phyloP scores from a whole-genome alignment of 192 early-diverging fungal genomes.

The Gonapodya prolifera region DNA sequence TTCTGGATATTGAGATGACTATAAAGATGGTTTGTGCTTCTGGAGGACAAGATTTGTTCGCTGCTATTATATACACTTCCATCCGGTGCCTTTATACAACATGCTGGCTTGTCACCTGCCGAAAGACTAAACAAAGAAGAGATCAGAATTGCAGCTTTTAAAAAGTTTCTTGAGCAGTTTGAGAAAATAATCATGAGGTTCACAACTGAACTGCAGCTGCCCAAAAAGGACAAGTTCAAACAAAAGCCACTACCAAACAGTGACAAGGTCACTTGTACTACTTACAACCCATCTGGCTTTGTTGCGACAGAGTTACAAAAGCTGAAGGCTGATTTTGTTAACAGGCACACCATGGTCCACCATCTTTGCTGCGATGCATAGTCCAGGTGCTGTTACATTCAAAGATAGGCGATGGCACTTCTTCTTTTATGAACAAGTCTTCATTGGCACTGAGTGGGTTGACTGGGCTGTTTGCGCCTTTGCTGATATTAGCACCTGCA shows the following conservation, averaged over 20 bases:
- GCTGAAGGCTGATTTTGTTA: background rate
- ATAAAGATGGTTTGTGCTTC: conserved; percentile 65
- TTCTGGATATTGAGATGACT: conserved; percentile 69
- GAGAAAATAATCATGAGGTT: conserved; percentile 42
- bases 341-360: background rate
- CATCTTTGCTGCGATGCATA: background rate
- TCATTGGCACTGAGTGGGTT: background rate
- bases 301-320: conserved; percentile 22
- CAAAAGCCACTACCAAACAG: conserved; percentile 7
- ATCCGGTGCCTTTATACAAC: conserved; percentile 1
- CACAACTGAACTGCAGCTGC: background rate
- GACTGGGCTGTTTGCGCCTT: conserved; percentile 5
- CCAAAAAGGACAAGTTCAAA: background rate
- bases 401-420: background rate
- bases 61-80: conserved; percentile 64
- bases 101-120: conserved; percentile 29
- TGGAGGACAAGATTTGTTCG: conserved; percentile 84
- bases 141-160: conserved; percentile 68
- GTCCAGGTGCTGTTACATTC: background rate
- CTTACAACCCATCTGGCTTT: conserved; percentile 16
- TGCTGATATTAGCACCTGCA: conserved; percentile 4
- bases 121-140: conserved; percentile 76
- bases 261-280: conserved; percentile 18
- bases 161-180: conserved; percentile 70
- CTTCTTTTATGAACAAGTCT: background rate